A percentile compares a stretch with the other conserved stretches of the same genome.
Evolutionary conservation across 192 early-diverging fungal species (phyloP).

Genomic region (Backusella liffmaniae): DNA sequence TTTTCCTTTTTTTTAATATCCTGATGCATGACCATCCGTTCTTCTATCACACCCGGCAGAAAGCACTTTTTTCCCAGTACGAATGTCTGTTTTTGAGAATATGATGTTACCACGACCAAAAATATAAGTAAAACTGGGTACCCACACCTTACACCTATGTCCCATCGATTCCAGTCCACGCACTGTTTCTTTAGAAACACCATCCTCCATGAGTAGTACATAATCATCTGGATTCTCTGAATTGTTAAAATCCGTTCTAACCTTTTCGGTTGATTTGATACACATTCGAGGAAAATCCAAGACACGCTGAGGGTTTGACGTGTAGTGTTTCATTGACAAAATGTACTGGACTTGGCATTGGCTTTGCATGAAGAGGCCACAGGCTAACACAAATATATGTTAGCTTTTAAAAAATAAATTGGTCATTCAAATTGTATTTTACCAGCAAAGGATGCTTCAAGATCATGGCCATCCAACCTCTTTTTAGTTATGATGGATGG

Average conservation of each 20-base stretch:
- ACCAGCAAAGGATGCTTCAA: conserved; percentile 48
- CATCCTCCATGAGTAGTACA: conserved; percentile 64
- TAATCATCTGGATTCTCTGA: conserved; percentile 20
- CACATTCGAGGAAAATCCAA: conserved; percentile 70
- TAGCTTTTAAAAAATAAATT: background rate
- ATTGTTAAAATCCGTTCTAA: conserved; percentile 15
- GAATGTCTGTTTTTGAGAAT: conserved; percentile 35
- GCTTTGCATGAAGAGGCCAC: conserved; percentile 80
- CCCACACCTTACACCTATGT: conserved; percentile 52
- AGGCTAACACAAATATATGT: conserved; percentile 34
- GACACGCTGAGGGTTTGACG: conserved; percentile 59
- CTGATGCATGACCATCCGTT: conserved; percentile 52
- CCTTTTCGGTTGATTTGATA: conserved; percentile 41
- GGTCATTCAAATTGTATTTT: background rate
- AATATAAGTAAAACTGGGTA: conserved; percentile 27
- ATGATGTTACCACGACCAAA: conserved; percentile 82
- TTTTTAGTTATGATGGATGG: conserved; percentile 61
- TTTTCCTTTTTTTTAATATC: background rate
- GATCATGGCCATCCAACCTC: conserved; percentile 28
- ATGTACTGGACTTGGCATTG: conserved; percentile 81
- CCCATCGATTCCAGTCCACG: conserved; percentile 53
- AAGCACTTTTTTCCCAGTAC: conserved; percentile 41
- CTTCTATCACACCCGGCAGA: conserved; percentile 56
- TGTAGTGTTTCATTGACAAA: conserved; percentile 60
- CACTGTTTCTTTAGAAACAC: conserved; percentile 41